phyloP scores from a whole-genome alignment of 768 basidiomycete genomes.

The Suillus luteus region DNA sequence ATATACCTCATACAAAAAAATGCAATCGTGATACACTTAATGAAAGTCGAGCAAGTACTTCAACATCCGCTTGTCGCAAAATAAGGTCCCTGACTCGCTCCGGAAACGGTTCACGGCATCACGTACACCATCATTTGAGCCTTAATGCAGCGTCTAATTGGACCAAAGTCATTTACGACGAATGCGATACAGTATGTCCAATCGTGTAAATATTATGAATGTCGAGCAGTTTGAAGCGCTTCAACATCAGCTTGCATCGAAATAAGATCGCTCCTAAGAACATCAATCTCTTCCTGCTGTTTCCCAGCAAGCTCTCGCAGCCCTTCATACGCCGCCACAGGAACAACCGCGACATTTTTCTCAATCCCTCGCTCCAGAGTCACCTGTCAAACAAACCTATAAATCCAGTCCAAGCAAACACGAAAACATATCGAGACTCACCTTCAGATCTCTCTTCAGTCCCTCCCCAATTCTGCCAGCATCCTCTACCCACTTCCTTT shows the following conservation, averaged over 20 bases:
- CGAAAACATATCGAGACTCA: constrained; percentile 30
- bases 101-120: constrained; percentile 16
- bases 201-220: not conserved
- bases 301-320: constrained; percentile 43
- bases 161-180: constrained; percentile 9
- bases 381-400: constrained; percentile 35
- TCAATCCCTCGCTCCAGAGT: constrained; percentile 48
- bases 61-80: not conserved
- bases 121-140: constrained; percentile 32
- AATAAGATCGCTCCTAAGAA: constrained; percentile 40
- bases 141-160: constrained; percentile 20
- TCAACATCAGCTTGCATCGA: constrained; percentile 4
- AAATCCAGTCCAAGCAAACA: constrained; percentile 10
- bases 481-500: constrained; percentile 68
- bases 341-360: constrained; percentile 53
- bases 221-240: not conserved
- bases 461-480: constrained; percentile 63
- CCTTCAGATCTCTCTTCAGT: constrained; percentile 64
- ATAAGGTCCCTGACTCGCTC: not conserved
- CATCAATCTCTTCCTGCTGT: constrained; percentile 47
- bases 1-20: not conserved
- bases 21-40: not conserved
- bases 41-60: not conserved
- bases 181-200: not conserved
- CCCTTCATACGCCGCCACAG: constrained; percentile 50